Evolutionary conservation across 140 eudicot genomes (phyloP).

Genomic region (Oenanthe javanica): DNA sequence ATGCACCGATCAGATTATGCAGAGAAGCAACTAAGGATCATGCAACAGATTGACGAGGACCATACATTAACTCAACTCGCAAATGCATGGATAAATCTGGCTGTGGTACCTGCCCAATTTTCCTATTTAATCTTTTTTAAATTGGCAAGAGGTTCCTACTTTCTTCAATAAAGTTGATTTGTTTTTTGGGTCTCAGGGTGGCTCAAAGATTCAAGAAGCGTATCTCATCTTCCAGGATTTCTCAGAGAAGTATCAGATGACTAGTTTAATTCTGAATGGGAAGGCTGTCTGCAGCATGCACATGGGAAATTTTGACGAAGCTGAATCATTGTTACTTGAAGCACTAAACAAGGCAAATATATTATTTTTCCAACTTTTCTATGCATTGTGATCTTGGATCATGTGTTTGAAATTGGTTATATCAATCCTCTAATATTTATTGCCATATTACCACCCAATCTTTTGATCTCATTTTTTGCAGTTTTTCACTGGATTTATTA

Average conservation of each 20-base stretch:
- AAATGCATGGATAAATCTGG: slow-evolving; percentile 87
- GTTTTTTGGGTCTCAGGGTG: slow-evolving; percentile 49
- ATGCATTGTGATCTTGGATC: neutral
- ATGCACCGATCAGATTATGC: slow-evolving; percentile 96
- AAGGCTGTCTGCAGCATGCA: slow-evolving; percentile 99
- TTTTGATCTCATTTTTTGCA: neutral
- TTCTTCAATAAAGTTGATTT: neutral
- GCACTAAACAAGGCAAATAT: slow-evolving; percentile 78
- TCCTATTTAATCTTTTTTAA: neutral
- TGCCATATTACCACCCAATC: neutral
- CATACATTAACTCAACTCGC: slow-evolving; percentile 98
- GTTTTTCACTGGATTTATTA: neutral
- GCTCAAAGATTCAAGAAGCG: slow-evolving; percentile 97
- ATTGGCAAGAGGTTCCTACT: neutral
- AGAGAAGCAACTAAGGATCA: slow-evolving; percentile 79
- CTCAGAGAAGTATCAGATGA: slow-evolving; percentile 89
- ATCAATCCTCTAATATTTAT: neutral
- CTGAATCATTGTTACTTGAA: slow-evolving; percentile 81
- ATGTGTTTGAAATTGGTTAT: neutral
- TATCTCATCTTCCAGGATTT: slow-evolving; percentile 94
- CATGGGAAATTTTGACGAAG: slow-evolving; percentile 92
- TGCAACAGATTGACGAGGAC: slow-evolving; percentile 97
- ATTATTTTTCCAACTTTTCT: neutral
- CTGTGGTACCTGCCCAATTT: slow-evolving; percentile 55
- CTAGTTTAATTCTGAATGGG: slow-evolving; percentile 82